Percentiles rank a stretch among this genome's conserved stretches.
These are phyloP conservation scores for Abelmoschus esculentus DNA, from an alignment of 345 rosid species.

Conservation along the genomic window DNA sequence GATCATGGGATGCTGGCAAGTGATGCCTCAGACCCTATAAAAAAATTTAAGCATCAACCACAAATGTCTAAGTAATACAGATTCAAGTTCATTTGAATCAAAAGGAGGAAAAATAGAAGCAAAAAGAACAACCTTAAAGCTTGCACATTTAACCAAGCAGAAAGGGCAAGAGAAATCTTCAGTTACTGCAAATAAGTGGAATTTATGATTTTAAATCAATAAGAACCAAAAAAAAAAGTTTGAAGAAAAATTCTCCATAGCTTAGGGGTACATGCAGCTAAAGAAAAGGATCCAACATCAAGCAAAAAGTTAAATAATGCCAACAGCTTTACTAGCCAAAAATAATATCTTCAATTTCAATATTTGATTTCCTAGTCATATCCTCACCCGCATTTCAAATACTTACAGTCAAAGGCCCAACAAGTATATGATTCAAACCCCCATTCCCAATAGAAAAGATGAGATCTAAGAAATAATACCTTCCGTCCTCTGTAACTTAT, in stretches of 20 bases:
- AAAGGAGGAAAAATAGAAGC: neutral
- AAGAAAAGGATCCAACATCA: neutral
- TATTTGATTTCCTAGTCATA: neutral
- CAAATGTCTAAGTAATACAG: neutral
- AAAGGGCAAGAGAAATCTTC: conserved; percentile 98
- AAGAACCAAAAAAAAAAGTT: conserved; percentile 3
- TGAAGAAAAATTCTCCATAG: neutral
- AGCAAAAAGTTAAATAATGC: neutral
- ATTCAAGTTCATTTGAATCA: neutral
- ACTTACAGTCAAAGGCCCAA: neutral
- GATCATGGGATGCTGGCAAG: conserved; percentile 85
- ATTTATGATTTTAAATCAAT: conserved; percentile 17
- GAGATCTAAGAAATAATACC: conserved; percentile 35
- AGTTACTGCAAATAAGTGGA: conserved; percentile 58
- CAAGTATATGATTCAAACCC: neutral
- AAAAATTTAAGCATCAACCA: neutral
- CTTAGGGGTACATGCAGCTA: neutral
- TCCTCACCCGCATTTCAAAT: neutral
- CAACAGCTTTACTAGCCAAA: neutral
- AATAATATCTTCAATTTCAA: neutral
- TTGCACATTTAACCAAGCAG: conserved; percentile 90
- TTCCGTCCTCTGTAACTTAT: conserved; percentile 85
- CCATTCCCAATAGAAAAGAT: neutral
- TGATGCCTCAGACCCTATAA: conserved; percentile 80
- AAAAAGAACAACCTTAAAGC: conserved; percentile 64